Base-by-base conservation (phyloP, 177 flowering plant species). In the Telopea speciosissima region DNA sequence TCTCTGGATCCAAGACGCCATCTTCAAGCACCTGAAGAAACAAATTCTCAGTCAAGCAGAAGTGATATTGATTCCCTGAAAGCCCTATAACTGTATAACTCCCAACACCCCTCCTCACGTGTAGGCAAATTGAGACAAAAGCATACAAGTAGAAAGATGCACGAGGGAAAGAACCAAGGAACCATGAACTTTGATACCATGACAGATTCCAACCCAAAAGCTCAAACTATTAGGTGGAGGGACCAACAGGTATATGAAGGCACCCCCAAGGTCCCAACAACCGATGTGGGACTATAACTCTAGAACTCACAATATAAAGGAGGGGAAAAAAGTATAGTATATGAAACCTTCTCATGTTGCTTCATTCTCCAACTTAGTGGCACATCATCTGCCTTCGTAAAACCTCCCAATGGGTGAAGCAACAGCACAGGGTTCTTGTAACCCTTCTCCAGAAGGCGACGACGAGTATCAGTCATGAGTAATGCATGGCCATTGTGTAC, bases 401-500 rank as follows among this genome's bases (percentile, higher is more conserved):
- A 86, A 19, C 89, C 89, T 23, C 89, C 89, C 78, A 86, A 77
- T 0, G 89, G 89, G 65, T 86, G 85, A 66, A 86, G 87, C 79
- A 86, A 67, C 17, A 86, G 77, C 61, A 84, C 69, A 16, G 89
- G 89, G 70, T 86, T 86, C 68, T 83, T 79, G 74, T 86, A 84
- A 16, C 89, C 89, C 87, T 84, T 84, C 58, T 84, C 86, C 31
- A 86, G 80, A 69, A 84, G 85, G 36, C 84, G 79, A 16, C 74
- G 74, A 24, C 86, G 87, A 25, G 89, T 86, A 63, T 86, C 87
- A 58, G 85, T 84, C 89, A 86, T 86, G 65, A 86, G 75, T 72
- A 84, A 67, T 64, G 89, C 89, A 74, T 86, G 89, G 13, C 89
- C 89, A 69, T 84, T 86, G 80, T 91, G 94, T 21, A 94, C 95